These are phyloP conservation scores for Annona squamosa DNA, from an alignment of 164 flowering plant genomes.

Conservation along the genomic window DNA sequence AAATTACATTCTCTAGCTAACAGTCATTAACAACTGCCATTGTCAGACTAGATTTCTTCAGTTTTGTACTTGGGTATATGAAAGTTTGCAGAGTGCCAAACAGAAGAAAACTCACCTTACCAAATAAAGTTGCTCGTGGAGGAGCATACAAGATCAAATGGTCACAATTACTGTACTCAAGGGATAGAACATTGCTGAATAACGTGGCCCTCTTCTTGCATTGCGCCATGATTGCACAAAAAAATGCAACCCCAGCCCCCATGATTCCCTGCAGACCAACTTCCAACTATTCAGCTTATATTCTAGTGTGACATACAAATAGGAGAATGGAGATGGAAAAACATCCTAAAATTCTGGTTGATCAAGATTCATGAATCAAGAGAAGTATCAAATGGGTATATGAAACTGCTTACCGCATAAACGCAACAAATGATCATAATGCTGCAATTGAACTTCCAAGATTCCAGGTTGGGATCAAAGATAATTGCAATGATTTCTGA, in stretches of 20 bases:
- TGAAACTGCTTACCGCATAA: slow-evolving; percentile 34
- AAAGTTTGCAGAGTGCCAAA: no score
- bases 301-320: no score
- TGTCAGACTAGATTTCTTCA: background rate
- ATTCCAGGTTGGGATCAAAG: slow-evolving; percentile 31
- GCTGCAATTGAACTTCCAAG: slow-evolving; percentile 43
- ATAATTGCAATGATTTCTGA: slow-evolving; percentile 35
- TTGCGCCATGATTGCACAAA: slow-evolving; percentile 66
- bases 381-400: no score
- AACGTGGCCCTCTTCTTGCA: slow-evolving; percentile 52
- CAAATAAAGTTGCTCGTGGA: slow-evolving; percentile 42
- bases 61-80: no score
- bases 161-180: slow-evolving; percentile 54
- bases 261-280: slow-evolving; percentile 29
- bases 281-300: background rate
- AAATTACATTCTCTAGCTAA: no score
- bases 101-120: slow-evolving; percentile 41
- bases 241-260: slow-evolving; percentile 39
- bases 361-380: no score
- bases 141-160: slow-evolving; percentile 35
- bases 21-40: no score
- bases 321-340: no score
- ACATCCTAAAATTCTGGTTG: no score
- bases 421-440: slow-evolving; percentile 29
- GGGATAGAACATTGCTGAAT: slow-evolving; percentile 70